Evolutionary conservation across 345 rosid species (phyloP), one percentile per base, ranked within the genome.

Genomic region (Ceriops tagal): DNA sequence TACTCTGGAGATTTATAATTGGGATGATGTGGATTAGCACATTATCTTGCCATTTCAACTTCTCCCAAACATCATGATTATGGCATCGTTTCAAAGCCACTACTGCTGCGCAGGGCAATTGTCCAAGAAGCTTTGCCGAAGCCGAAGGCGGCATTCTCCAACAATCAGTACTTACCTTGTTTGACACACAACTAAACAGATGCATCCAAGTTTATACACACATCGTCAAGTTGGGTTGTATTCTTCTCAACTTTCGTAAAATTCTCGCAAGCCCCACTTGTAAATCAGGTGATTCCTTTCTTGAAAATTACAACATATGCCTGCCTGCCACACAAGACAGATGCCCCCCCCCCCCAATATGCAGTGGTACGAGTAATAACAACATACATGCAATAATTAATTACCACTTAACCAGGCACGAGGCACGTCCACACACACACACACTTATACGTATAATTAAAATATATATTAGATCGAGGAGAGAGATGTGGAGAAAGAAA

Each of bases 211-310:
- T 28, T 27, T 21, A 26, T 9, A 22, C 60, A 35, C 66, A 34
- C 35, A 34, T 51, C 32, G 49, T 43, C 49, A 43, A 15, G 49
- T 43, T 43, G 34, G 24, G 57, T 55, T 19, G 8, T 19, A 16
- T 13, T 31, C 67, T 28, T 28, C 49, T 31, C 46, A 31, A 30
- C 58, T 69, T 61, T 32, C 59, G 22, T 6, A 32, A 69, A 69
- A 51, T 69, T 32, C 65, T 60, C 34, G 15, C 22, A 24, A 27
- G 37, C 52, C 0, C 73, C 43, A 61, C 61, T 71, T 63, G 68
- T 34, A 39, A n/a, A n/a, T 61, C 68, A 37, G 4, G 22, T 39
- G 49, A 53, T 49, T 51, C 32, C 58, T 32, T 37, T 62, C 62
- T 62, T 8, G 19, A 24, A 35, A 4, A 32, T 47, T 30, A 47